Evolutionary conservation across 257 asterid species (phyloP).

Genomic region (Gardenia jasminoides): DNA sequence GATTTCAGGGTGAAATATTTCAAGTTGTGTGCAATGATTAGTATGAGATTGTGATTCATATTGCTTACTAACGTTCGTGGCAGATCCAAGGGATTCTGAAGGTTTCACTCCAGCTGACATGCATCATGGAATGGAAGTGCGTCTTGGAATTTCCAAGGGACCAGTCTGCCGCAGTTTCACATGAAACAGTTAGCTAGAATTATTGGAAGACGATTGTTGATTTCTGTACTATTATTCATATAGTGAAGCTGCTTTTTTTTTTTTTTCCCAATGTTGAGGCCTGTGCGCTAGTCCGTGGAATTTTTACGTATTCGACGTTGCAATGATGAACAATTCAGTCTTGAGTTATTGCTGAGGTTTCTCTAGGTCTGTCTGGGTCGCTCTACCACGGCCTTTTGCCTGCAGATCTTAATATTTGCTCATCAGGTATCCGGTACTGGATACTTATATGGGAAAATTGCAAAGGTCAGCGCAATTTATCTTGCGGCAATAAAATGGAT

Average conservation of each 20-base stretch:
- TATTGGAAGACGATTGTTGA: not conserved
- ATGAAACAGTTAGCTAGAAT: constrained; percentile 35
- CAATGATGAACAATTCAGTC: not conserved
- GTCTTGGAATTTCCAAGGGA: constrained; percentile 79
- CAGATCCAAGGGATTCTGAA: constrained; percentile 96
- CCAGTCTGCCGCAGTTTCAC: constrained; percentile 82
- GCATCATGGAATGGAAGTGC: constrained; percentile 97
- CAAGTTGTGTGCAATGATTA: not conserved
- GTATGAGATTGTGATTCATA: not conserved
- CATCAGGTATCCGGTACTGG: not conserved
- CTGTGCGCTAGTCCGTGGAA: not conserved
- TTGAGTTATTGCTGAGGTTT: not conserved
- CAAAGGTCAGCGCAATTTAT: too few species aligned
- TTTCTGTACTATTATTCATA: not conserved
- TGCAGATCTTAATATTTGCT: too few species aligned
- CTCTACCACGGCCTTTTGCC: not conserved
- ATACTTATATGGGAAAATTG: too few species aligned
- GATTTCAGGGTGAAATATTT: not conserved
- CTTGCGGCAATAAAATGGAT: too few species aligned
- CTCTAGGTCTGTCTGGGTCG: not conserved
- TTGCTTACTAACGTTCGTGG: constrained; percentile 21
- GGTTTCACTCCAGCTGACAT: constrained; percentile 61
- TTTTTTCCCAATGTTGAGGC: not conserved
- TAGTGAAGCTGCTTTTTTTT: not conserved
- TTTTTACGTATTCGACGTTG: not conserved